Percentiles rank a stretch among this genome's conserved stretches.
Evolutionary conservation across 805 yeast species (phyloP).

Genomic region (Starmerella geochares): DNA sequence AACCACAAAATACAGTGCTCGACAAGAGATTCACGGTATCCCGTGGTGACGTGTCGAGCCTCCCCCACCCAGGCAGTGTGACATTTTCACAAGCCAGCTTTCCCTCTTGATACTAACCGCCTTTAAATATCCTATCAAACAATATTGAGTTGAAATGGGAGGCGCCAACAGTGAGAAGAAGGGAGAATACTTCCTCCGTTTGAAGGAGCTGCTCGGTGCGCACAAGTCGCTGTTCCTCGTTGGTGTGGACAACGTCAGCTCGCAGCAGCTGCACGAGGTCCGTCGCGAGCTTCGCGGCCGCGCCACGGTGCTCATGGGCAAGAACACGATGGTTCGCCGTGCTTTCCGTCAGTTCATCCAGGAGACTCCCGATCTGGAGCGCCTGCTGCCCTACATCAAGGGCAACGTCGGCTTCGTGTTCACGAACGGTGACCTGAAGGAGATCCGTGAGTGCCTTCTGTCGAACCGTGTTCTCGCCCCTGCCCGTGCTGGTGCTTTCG

Average conservation of each 20-base stretch:
- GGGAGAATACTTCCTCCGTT: constrained; percentile 86
- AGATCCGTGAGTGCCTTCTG: constrained; percentile 76
- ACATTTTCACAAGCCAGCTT: constrained; percentile 4
- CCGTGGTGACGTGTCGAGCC: neutral
- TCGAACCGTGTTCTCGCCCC: constrained; percentile 99
- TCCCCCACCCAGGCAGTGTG: neutral
- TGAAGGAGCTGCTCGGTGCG: constrained; percentile 89
- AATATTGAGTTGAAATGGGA: constrained; percentile 90
- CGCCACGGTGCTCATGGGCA: constrained; percentile 97
- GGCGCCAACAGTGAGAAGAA: constrained; percentile 77
- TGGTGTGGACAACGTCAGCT: constrained; percentile 99
- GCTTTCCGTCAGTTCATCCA: constrained; percentile 92
- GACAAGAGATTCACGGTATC: constrained; percentile 1
- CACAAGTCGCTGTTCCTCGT: constrained; percentile 97
- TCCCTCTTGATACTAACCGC: constrained; percentile 13
- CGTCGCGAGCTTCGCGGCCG: constrained; percentile 93
- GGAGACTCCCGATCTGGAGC: constrained; percentile 94
- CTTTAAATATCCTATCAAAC: constrained; percentile 34
- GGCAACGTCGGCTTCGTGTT: constrained; percentile 99
- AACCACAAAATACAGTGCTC: neutral
- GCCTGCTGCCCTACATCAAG: constrained; percentile 82
- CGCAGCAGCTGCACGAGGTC: constrained; percentile 99
- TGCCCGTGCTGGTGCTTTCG: constrained; percentile 99
- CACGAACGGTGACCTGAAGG: constrained; percentile 92
- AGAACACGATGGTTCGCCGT: constrained; percentile 99